phyloP scores from a whole-genome alignment of 2,329 filamentous ascomycete species.

The Aspergillus fijiensis region DNA sequence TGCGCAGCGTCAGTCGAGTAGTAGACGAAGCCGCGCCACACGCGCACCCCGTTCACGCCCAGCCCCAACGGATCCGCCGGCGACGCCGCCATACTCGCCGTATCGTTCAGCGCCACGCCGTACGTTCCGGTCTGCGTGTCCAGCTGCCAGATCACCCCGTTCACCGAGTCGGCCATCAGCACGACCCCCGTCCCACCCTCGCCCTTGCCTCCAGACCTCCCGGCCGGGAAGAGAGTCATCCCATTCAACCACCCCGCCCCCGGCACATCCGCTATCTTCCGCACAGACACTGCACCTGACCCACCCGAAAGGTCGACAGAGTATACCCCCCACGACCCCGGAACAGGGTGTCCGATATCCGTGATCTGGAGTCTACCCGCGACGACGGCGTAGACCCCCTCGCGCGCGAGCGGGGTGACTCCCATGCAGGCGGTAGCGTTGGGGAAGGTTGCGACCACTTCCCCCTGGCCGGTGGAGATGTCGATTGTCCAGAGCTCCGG shows the following conservation, averaged over 20 bases:
- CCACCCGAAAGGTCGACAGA: neutral
- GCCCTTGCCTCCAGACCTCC: no score
- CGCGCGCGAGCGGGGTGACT: neutral
- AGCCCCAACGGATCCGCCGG: constrained; percentile 1
- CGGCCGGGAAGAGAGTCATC: neutral
- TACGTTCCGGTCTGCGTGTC: neutral
- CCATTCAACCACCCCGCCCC: neutral
- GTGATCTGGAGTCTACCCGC: neutral
- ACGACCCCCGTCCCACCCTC: neutral
- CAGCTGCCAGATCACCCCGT: constrained; percentile 14
- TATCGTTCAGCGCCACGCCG: neutral
- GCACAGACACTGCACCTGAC: neutral
- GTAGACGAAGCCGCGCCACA: constrained; percentile 8
- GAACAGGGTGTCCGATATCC: neutral
- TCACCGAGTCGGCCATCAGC: constrained; percentile 7
- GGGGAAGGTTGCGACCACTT: constrained; percentile 5
- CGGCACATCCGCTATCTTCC: neutral
- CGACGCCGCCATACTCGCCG: neutral
- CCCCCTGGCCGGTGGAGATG: neutral
- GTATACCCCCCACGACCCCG: neutral
- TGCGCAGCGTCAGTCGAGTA: constrained; percentile 6
- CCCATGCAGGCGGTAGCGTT: neutral
- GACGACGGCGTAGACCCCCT: neutral
- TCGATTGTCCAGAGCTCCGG: constrained; percentile 13
- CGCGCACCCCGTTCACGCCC: constrained; percentile 11